Percentiles rank a stretch among this genome's conserved stretches.
These are phyloP conservation scores for Fomitopsis pulvina DNA, from an alignment of 768 basidiomycete species.

Conservation along the genomic window DNA sequence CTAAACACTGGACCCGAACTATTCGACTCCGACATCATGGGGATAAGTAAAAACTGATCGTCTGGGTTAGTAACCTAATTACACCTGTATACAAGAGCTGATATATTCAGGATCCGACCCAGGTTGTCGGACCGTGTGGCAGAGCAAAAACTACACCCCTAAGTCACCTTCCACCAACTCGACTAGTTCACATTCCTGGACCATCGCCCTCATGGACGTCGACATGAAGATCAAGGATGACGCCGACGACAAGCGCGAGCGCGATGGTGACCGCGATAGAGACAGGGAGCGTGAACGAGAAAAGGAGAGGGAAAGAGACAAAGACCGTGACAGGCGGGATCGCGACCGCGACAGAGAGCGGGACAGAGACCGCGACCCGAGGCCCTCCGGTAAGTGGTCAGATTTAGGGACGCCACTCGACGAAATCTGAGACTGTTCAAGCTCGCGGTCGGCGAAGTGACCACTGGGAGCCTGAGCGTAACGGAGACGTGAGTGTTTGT, in stretches of 20 bases:
- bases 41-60: too few relatives aligned
- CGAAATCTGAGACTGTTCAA: conserved; percentile 20
- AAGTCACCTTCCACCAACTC: too few relatives aligned
- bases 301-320: conserved; percentile 26
- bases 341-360: conserved; percentile 18
- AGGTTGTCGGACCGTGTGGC: too few relatives aligned
- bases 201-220: conserved; percentile 59
- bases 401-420: conserved; percentile 1
- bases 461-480: conserved; percentile 83
- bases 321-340: conserved; percentile 21
- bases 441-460: conserved; percentile 47
- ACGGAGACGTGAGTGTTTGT: conserved; percentile 52
- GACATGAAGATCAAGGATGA: conserved; percentile 80
- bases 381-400: conserved; percentile 48
- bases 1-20: too few relatives aligned
- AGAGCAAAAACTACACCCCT: too few relatives aligned
- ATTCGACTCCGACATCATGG: too few relatives aligned
- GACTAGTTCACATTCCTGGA: too few relatives aligned
- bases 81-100: too few relatives aligned
- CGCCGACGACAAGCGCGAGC: conserved; percentile 51
- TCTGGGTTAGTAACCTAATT: too few relatives aligned
- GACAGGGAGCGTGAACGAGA: conserved; percentile 46
- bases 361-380: conserved; percentile 41
- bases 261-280: conserved; percentile 36
- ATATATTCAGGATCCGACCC: too few relatives aligned